Evolutionary conservation across 306 rosid genomes (phyloP).

Genomic region (Glycine latifolia): DNA sequence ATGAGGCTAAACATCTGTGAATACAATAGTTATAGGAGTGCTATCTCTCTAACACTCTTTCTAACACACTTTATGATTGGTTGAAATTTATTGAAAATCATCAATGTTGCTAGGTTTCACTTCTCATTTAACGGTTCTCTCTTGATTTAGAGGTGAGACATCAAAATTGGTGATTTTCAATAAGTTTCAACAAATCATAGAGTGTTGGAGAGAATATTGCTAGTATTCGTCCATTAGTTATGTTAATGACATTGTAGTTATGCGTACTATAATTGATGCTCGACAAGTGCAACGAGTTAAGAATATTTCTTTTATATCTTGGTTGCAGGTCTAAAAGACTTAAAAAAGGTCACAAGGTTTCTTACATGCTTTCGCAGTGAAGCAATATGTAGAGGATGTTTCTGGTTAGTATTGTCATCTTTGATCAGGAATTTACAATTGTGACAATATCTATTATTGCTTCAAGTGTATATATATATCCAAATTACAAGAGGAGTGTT

Average conservation of each 20-base stretch:
- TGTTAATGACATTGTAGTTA: background rate
- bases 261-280: background rate
- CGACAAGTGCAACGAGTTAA: background rate
- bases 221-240: too few species aligned
- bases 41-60: too few species aligned
- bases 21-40: background rate
- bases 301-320: constrained; percentile 10
- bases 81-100: too few species aligned
- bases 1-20: background rate
- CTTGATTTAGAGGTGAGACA: too few species aligned
- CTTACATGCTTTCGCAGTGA: background rate
- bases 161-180: too few species aligned
- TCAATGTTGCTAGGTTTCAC: too few species aligned
- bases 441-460: background rate
- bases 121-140: too few species aligned
- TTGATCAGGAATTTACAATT: constrained; percentile 2
- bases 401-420: constrained; percentile 3
- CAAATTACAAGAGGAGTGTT: background rate
- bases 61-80: too few species aligned
- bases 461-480: background rate
- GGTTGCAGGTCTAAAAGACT: constrained; percentile 53
- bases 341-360: constrained; percentile 24
- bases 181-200: too few species aligned
- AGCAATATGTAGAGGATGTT: constrained; percentile 14
- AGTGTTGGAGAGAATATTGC: too few species aligned